Evolutionary conservation across 306 rosid genomes (phyloP).

Genomic region (Trichosanthes cucumerina): DNA sequence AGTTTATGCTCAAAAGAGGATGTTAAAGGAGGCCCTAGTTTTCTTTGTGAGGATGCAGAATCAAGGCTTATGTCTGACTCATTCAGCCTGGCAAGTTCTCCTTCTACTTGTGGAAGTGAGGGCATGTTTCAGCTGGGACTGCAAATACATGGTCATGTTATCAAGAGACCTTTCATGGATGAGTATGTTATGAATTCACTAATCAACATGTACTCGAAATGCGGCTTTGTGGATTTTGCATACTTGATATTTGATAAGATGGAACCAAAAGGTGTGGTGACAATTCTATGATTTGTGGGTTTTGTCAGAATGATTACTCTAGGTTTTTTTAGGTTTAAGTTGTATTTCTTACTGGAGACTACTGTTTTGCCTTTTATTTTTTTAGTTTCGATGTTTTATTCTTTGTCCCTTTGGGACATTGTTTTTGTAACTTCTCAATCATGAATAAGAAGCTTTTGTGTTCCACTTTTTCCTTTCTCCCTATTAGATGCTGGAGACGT

Average conservation of each 20-base stretch:
- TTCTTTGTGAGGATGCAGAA: conserved; percentile 45
- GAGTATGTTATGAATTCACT: conserved; percentile 74
- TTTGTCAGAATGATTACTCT: conserved; percentile 61
- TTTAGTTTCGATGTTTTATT: no score
- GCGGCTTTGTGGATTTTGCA: conserved; percentile 55
- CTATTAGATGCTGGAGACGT: no score
- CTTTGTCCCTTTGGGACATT: no score
- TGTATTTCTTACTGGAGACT: no score
- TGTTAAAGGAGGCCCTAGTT: conserved; percentile 34
- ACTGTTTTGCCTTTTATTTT: no score
- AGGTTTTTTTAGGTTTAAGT: no score
- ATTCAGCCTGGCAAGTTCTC: conserved; percentile 68
- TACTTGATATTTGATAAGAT: conserved; percentile 40
- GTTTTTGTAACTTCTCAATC: no score
- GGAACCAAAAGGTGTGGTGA: conserved; percentile 35
- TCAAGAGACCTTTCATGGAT: conserved; percentile 47
- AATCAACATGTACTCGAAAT: conserved; percentile 82
- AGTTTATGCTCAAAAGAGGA: conserved; percentile 42
- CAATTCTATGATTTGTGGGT: conserved; percentile 82
- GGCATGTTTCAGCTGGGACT: conserved; percentile 48
- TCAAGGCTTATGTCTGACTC: conserved; percentile 58
- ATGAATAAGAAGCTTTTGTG: no score
- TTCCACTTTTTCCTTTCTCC: no score
- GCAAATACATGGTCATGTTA: conserved; percentile 63
- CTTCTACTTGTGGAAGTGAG: conserved; percentile 58